phyloP scores from a whole-genome alignment of 1,284 basidiomycete genomes.

The Golubevia pallescens region DNA sequence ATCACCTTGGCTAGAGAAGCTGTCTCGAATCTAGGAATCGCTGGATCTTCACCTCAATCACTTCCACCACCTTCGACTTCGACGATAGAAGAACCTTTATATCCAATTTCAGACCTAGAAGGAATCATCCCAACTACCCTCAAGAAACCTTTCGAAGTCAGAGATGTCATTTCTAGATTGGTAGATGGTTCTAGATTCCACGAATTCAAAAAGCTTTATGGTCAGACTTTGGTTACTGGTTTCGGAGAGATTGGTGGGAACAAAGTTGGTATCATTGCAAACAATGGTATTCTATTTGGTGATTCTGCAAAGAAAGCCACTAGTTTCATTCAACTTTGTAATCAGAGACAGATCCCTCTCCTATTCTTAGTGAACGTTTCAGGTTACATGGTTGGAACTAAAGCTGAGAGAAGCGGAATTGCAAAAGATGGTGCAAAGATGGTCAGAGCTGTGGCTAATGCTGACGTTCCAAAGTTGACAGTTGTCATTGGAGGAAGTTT shows the following conservation, averaged over 20 bases:
- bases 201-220: constrained; percentile 95
- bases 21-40: constrained; percentile 74
- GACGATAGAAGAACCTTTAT: constrained; percentile 76
- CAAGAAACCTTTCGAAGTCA: constrained; percentile 87
- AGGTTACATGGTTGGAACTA: constrained; percentile 89
- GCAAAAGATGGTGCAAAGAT: constrained; percentile 98
- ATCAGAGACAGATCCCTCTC: constrained; percentile 85
- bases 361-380: constrained; percentile 94
- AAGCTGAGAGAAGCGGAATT: constrained; percentile 91
- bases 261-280: constrained; percentile 74
- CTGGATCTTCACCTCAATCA: constrained; percentile 10
- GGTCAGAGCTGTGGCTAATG: constrained; percentile 93
- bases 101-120: constrained; percentile 80
- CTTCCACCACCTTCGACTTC: neutral
- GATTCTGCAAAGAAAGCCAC: constrained; percentile 91
- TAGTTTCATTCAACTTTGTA: constrained; percentile 92
- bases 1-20: constrained; percentile 81
- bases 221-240: constrained; percentile 82
- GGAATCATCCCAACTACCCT: constrained; percentile 89
- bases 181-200: constrained; percentile 90
- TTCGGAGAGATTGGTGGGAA: constrained; percentile 66
- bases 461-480: constrained; percentile 91
- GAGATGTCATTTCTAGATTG: constrained; percentile 86
- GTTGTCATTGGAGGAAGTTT: constrained; percentile 94
- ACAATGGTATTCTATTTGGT: constrained; percentile 92